phyloP scores from a whole-genome alignment of 1,284 basidiomycete genomes.

The Tilletia indica region DNA sequence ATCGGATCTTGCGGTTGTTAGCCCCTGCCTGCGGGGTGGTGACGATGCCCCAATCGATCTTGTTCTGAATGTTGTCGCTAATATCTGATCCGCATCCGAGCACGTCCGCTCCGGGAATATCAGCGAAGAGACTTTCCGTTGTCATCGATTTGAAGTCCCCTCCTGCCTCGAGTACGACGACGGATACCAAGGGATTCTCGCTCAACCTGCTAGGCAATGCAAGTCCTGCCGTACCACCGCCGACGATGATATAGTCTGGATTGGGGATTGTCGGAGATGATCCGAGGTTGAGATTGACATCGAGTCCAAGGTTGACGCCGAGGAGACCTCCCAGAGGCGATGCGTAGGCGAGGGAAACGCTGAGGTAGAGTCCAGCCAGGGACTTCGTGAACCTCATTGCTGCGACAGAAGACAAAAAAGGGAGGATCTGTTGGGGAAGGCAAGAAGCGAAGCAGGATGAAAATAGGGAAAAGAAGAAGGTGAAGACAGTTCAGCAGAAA shows the following conservation, averaged over 20 bases:
- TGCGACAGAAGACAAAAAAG: too few species aligned
- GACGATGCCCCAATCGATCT: slow-evolving; percentile 35
- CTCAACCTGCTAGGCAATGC: slow-evolving; percentile 39
- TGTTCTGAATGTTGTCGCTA: slow-evolving; percentile 24
- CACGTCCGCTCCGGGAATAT: slow-evolving; percentile 34
- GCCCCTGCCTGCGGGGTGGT: slow-evolving; percentile 36
- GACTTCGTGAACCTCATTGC: too few species aligned
- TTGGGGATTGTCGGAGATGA: slow-evolving; percentile 9
- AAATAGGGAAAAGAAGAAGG: neutral
- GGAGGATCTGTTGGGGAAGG: neutral
- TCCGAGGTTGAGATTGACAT: neutral
- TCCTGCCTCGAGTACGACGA: slow-evolving; percentile 44
- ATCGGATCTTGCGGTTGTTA: slow-evolving; percentile 31
- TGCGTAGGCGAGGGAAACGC: neutral
- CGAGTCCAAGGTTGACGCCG: neutral
- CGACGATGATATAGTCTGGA: slow-evolving; percentile 40
- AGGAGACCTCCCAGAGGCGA: neutral
- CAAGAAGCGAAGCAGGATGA: neutral
- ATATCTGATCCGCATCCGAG: slow-evolving; percentile 28
- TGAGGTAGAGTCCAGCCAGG: too few species aligned
- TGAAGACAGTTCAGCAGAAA: too few species aligned
- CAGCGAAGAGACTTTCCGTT: slow-evolving; percentile 31
- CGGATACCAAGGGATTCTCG: slow-evolving; percentile 36
- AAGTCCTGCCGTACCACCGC: slow-evolving; percentile 40
- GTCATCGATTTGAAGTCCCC: slow-evolving; percentile 32